Percentiles rank a stretch among this genome's conserved stretches.
Conservation (phyloP, 1,139 yeast genomes). For the Wickerhamomyces sp. region DNA sequence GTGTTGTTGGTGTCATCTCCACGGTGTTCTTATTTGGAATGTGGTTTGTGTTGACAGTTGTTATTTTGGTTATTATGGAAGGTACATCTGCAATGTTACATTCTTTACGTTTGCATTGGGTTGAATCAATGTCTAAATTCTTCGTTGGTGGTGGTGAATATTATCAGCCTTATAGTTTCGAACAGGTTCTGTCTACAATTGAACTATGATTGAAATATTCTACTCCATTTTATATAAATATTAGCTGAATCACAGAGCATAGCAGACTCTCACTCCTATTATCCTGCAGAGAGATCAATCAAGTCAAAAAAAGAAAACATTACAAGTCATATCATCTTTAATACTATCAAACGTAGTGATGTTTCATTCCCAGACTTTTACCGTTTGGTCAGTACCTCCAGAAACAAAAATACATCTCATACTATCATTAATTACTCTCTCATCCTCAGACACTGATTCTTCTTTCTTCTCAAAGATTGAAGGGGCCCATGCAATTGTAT, state of each 20-base stretch:
- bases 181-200: slow-evolving; percentile 25
- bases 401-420: slow-evolving; percentile 55
- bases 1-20: slow-evolving; percentile 62
- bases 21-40: slow-evolving; percentile 80
- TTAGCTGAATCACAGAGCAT: no score
- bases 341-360: no score
- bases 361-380: slow-evolving; percentile 42
- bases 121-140: slow-evolving; percentile 97
- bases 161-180: slow-evolving; percentile 76
- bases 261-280: no score
- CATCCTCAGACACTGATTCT: slow-evolving; percentile 14
- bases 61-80: slow-evolving; percentile 93
- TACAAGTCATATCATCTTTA: no score
- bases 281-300: no score
- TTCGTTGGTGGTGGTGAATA: slow-evolving; percentile 94
- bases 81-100: slow-evolving; percentile 99
- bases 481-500: slow-evolving; percentile 58
- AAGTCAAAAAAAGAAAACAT: no score
- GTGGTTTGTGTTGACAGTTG: slow-evolving; percentile 92
- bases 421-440: slow-evolving; percentile 23
- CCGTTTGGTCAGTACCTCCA: slow-evolving; percentile 54
- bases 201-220: slow-evolving; percentile 9
- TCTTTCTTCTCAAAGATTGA: slow-evolving; percentile 25
- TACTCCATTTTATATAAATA: no score
- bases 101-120: slow-evolving; percentile 96